Evolutionary conservation across 306 rosid genomes (phyloP), one percentile per base, ranked within the genome.

Genomic region (Cucurbita argyrosperma): DNA sequence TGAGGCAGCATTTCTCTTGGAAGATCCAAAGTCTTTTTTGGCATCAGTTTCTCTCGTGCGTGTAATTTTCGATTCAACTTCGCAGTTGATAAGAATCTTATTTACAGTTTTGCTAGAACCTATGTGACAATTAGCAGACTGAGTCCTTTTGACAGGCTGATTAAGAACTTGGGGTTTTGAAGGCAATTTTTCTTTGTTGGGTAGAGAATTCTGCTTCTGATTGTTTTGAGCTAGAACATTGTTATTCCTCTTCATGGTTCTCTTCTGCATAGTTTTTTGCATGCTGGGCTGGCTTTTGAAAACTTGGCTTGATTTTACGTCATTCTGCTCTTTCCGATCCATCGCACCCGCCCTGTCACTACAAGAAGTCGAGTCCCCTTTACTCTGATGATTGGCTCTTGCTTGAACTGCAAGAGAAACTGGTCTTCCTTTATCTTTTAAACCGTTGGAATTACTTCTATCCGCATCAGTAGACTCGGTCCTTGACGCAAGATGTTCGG

Each of bases 181-280:
- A 80, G 79, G 76, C 70, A 75, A 76, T 69, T 79, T 85, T 49
- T 83, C 88, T 80, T 76, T 88, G 69, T 53, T 71, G 38, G 83
- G 63, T 64, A 76, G 50, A 79, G 79, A 72, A 83, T 91, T 95
- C 88, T 92, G 97, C 83, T 92, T 92, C 79, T 84, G 96, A 74
- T 87, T 88, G 78, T 90, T 92, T 79, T 81, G 91, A 78, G 81
- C 79, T 66, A 95, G 90, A 50, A 86, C 84, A 74, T 74, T 78
- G 64, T 65, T 72, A 68, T 81, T 79, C 76, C 79, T 80, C 72
- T 72, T 79, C 46, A 79, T 15, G 57, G 80, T 76, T 83, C 83
- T 91, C 80, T 81, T 89, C 77, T 84, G 91, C 77, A 57, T 58
- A 35, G 82, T 26, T 58, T 74, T 84, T 78, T 77, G 86, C 73